A percentile compares a stretch with the other conserved stretches of the same genome.
These are phyloP conservation scores for Fusarium tuaranense DNA, from an alignment of 2,329 filamentous ascomycete species.

Conservation along the genomic window DNA sequence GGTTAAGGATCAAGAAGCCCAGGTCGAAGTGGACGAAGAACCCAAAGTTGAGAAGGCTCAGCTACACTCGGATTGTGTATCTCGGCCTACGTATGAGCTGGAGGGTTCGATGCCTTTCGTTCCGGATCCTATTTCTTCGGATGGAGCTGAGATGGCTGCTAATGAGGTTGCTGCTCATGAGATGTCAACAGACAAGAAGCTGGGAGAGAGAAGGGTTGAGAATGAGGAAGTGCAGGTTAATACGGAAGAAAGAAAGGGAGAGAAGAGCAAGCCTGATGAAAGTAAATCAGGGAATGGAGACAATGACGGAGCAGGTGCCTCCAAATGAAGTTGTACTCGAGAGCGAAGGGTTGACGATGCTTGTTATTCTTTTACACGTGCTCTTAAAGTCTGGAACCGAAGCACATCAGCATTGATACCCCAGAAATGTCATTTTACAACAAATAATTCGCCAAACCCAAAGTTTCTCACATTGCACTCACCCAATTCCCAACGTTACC, in stretches of 20 bases:
- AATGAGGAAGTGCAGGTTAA: neutral
- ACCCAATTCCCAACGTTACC: neutral
- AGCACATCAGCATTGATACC: neutral
- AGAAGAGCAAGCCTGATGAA: neutral
- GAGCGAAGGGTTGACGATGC: neutral
- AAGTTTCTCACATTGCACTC: neutral
- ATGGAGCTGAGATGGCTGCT: neutral
- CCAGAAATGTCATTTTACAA: neutral
- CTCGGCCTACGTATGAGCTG: neutral
- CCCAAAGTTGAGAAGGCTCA: neutral
- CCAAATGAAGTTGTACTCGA: neutral
- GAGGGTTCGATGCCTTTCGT: neutral
- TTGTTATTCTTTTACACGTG: neutral
- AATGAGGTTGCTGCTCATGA: constrained; percentile 13
- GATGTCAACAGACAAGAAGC: neutral
- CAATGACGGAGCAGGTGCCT: neutral
- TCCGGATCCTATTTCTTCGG: fast-evolving
- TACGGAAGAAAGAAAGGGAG: neutral
- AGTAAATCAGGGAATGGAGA: neutral
- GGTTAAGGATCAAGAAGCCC: neutral
- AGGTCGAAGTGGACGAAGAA: neutral
- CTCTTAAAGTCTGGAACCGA: neutral
- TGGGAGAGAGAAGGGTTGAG: neutral
- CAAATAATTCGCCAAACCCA: neutral
- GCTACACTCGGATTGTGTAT: constrained; percentile 2